Base-by-base conservation (phyloP, 371 early-diverging fungal species). In the Parasitella parasitica region DNA sequence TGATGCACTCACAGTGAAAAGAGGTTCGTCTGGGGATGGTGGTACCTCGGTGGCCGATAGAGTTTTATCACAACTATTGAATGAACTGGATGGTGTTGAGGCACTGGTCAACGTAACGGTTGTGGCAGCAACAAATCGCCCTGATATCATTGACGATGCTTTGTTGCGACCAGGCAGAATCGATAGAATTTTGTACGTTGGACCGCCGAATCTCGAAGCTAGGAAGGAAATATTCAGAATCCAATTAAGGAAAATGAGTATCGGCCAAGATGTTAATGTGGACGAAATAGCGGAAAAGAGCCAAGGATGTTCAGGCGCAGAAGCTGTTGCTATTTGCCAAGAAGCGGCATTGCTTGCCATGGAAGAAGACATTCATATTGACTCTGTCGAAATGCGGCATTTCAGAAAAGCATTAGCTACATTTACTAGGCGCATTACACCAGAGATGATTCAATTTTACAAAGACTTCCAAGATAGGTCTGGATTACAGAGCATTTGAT, bases 41-140 rank as follows among this genome's bases (percentile, higher is more conserved):
- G 85, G 90, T 0, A 77, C 87, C 1, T 94, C 95, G 1, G 97
- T 96, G 0, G 89, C 89, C 2, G 97, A 97, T 66, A 86, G 99
- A 4, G 99, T 97, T 0, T 77, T 98, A 28, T 91, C 96, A 0
- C 97, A 97, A 63, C 77, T 99, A 22, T 75, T 99, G 30, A 91
- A 86, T 53, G 99, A 99, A 70, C 75, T 99, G 66, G 99, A 99
- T 71, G 99, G 99, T 6, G 91, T 98, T 52, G 97, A 97, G 51
- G 87, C 93, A 0, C 75, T 96, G n/a, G 88, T 91, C 4, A 91
- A 94, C 73, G 98, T 98, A 3, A 96, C 94, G 0, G 91, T 98
- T 1, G 94, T 98, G 2, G 99, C 97, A 0, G 99, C 99, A 15
- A 99, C 99, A 0, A 99, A 99, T 76, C 91, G 99, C 41, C 99